Base-by-base conservation (phyloP, 2,329 filamentous ascomycete genomes). In the Neospermospora avenae region DNA sequence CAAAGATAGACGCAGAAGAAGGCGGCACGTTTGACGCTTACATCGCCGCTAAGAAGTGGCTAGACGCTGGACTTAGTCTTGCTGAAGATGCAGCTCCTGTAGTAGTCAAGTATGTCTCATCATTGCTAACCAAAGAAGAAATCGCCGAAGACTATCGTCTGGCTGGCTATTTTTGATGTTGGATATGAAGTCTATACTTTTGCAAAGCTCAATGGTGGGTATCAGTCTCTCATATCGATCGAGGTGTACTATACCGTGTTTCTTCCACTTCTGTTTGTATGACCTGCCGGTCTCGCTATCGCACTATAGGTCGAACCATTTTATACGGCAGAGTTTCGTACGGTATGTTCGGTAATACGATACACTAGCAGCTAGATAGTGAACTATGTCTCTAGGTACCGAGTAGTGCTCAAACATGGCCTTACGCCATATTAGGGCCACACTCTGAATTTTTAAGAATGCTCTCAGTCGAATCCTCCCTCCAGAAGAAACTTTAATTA, bases 361-460 rank as follows among this genome's bases (percentile, higher is more conserved):
- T 48, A 48, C 45, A 48, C 45, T 48, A 48, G 24, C 45, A 48
- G 37, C 48, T 52, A 48, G 37, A 28, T 52, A 52, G 48, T 52
- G 48, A 52, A 52, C 31, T 31, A 35, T 51, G 8, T 51, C 28
- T 51, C 46, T n/a, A n/a, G n/a, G n/a, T 51, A 14, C 46, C 35
- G 48, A 52, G 48, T 52, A 39, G 34, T 52, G 37, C 48, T 52
- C 48, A 52, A 51, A 52, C 37, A 52, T 52, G 37, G 48, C 48
- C 37, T 52, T 52, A 16, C 31, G 18, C 48, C 18, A 52, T 52
- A 37, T 52, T 52, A 52, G 48, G 31, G 31, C 31, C 48, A 52
- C 34, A 52, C 31, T 8, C 18, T 52, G 48, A 52, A 37, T 51
- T 52, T 52, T 18, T 52, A 52, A 13, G n/a, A 18, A 24, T 52